Evolutionary conservation across 164 flowering plant species (phyloP).

Genomic region (Cinnamomum micranthum): DNA sequence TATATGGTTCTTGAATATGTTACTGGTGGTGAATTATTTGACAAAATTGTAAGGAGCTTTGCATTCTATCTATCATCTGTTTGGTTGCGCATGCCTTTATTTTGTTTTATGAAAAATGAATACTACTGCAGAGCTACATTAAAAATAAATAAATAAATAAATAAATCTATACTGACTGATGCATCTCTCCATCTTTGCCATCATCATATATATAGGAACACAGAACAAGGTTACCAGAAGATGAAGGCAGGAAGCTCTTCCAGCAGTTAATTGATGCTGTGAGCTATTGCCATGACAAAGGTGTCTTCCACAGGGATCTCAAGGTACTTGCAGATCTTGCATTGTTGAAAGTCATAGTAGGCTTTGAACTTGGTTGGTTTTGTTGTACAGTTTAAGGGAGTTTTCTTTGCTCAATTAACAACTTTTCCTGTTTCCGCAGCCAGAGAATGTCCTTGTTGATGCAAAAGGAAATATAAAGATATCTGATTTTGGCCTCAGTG

Average conservation of each 20-base stretch:
- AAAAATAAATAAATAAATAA: too few relatives aligned
- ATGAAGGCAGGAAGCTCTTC: slow-evolving; percentile 67
- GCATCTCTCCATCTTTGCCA: too few relatives aligned
- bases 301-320: slow-evolving; percentile 89
- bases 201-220: slow-evolving; percentile 35
- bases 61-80: background rate
- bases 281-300: slow-evolving; percentile 83
- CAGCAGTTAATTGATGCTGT: slow-evolving; percentile 89
- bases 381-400: too few relatives aligned
- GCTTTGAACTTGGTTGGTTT: too few relatives aligned
- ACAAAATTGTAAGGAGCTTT: slow-evolving; percentile 70
- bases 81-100: background rate
- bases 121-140: too few relatives aligned
- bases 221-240: slow-evolving; percentile 62
- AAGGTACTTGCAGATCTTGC: slow-evolving; percentile 41
- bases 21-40: slow-evolving; percentile 84
- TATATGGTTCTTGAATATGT: slow-evolving; percentile 90
- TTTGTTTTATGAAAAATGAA: too few relatives aligned
- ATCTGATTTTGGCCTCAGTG: slow-evolving; percentile 96
- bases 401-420: too few relatives aligned
- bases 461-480: slow-evolving; percentile 80
- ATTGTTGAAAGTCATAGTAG: background rate
- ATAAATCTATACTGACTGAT: too few relatives aligned
- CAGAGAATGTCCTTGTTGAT: slow-evolving; percentile 86
- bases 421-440: slow-evolving; percentile 40